Conservation (phyloP, 768 basidiomycete genomes). For the Mycena capillaripes region DNA sequence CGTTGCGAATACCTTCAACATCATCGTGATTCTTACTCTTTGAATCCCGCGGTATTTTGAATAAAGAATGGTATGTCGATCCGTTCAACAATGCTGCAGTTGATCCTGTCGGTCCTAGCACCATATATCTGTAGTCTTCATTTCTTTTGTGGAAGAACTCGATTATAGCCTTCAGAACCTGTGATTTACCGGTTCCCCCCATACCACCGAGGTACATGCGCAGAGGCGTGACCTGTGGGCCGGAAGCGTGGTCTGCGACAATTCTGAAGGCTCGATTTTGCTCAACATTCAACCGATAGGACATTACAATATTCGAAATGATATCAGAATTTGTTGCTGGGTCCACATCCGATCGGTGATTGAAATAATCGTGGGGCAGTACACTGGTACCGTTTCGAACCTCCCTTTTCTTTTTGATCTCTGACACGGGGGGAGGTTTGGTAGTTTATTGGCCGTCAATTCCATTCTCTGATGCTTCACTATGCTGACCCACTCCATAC, state of each 20-base stretch:
- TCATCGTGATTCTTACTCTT: no score
- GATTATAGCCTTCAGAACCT: no score
- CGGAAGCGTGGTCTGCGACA: neutral
- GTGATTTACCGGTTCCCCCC: neutral
- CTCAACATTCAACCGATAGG: neutral
- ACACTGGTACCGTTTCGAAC: neutral
- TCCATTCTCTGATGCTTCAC: neutral
- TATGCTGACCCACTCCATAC: neutral
- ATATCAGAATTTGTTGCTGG: neutral
- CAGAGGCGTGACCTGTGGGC: neutral
- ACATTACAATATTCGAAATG: neutral
- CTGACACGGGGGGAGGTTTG: neutral
- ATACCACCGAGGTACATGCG: neutral
- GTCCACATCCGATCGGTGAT: neutral
- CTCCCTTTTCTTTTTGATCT: neutral
- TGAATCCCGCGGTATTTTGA: no score
- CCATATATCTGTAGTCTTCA: no score
- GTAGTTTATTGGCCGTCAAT: neutral
- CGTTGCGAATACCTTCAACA: neutral
- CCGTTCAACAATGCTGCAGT: no score
- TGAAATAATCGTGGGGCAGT: neutral
- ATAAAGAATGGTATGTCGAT: no score
- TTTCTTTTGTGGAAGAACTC: no score
- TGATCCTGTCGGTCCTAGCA: no score
- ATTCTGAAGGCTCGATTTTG: neutral